Base-by-base conservation (phyloP, 768 basidiomycete species). In the Lentinula aciculospora region DNA sequence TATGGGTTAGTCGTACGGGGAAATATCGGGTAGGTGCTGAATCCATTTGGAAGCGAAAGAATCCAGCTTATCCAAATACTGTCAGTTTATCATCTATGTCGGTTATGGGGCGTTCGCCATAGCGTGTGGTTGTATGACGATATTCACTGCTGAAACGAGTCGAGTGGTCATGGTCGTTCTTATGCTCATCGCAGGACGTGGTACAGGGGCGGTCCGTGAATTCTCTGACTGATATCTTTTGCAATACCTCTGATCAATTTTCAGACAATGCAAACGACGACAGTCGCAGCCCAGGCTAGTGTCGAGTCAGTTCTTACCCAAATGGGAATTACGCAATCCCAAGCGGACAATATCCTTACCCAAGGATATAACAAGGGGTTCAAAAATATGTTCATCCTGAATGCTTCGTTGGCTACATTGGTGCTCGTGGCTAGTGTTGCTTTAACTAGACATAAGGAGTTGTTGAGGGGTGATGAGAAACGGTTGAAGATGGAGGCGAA, bases 21-120 rank as follows among this genome's bases (percentile, higher is more conserved):
- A 78, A 73, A 63, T 89, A 88, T 63, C 72, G 76, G 55, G 85
- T 79, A 63, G 36, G 72, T 67, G 44, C 19, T 53, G 17, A 12
- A 19, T 34, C 10, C 15, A 17, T 37, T 32, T 32, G 1, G 12
- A 5, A 3, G 21, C 49, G 45, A 1, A 31, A 15, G 8, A 13
- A 10, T 32, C 31, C 31, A 32, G 5, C 27, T 27, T 36, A 32
- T 32, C 31, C 31, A 32, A 4, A 32, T 50, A 2, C 3, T 15
- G 27, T 54, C 60, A 85, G 81, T 76, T 72, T 3, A 83, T 81
- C 45, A 78, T 90, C 44, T 76, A 83, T 60, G 61, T 76, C 15
- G 89, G 89, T 1, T 92, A 88, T 66, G 71, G 74, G 0, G 68
- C 85, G 17, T 90, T 86, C 87, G 79, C 86, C 0, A 71, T 91